Evolutionary conservation across 345 rosid species (phyloP).

Genomic region (Ricinus communis): DNA sequence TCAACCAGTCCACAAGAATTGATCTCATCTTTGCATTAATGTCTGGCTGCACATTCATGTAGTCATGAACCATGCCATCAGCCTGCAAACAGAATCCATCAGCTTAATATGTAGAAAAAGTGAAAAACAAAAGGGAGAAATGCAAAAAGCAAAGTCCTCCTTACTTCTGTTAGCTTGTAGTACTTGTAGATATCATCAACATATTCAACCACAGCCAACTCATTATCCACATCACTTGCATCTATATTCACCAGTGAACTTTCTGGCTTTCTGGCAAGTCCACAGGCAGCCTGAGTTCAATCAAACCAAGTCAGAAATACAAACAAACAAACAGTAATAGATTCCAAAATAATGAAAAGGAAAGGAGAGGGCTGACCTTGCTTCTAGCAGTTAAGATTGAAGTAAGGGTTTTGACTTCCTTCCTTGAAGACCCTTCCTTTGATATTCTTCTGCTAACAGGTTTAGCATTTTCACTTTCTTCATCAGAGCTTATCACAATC

Average conservation of each 20-base stretch:
- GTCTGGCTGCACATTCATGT: conserved; percentile 70
- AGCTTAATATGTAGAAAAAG: background rate
- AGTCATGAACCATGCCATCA: conserved; percentile 55
- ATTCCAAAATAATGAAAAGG: background rate
- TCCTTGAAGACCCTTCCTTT: conserved; percentile 30
- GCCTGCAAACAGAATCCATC: conserved; percentile 32
- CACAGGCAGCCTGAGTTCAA: conserved; percentile 51
- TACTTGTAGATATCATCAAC: conserved; percentile 83
- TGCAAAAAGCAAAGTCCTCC: background rate
- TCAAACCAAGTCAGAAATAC: background rate
- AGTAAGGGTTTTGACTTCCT: conserved; percentile 54
- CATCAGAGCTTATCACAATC: conserved; percentile 56
- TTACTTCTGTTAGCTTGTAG: conserved; percentile 68
- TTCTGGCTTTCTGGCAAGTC: conserved; percentile 41
- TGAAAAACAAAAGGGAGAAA: background rate
- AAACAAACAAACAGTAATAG: background rate
- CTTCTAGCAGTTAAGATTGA: conserved; percentile 68
- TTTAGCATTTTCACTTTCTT: conserved; percentile 40
- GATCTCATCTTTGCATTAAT: conserved; percentile 83
- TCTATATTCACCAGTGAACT: conserved; percentile 51
- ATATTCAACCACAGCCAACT: conserved; percentile 79
- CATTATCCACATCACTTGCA: conserved; percentile 56
- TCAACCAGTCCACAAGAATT: conserved; percentile 81
- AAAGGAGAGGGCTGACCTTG: conserved; percentile 46
- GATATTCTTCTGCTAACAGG: conserved; percentile 30